Evolutionary conservation across 306 rosid genomes (phyloP).

Genomic region (Cicer yamashitae): DNA sequence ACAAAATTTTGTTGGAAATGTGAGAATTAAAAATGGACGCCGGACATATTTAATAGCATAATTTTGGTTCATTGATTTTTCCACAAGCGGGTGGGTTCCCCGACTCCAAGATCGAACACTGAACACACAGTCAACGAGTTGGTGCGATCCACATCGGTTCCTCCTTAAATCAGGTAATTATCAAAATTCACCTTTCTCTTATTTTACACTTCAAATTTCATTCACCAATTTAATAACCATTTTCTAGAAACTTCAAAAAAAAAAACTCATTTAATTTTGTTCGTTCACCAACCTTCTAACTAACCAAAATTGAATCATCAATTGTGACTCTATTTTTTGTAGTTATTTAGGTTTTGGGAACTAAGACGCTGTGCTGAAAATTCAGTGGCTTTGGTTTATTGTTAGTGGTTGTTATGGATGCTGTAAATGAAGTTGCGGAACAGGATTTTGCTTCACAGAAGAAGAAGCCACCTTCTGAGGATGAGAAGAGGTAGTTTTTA

Average conservation of each 20-base stretch:
- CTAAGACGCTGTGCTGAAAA: constrained; percentile 1
- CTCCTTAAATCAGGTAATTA: neutral
- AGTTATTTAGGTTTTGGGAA: constrained; percentile 20
- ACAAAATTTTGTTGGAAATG: too few species aligned
- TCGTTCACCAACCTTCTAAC: constrained; percentile 20
- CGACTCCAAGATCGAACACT: neutral
- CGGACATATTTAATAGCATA: too few species aligned
- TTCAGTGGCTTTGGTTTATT: constrained; percentile 26
- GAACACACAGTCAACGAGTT: neutral
- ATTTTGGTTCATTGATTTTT: neutral
- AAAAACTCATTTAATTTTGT: neutral
- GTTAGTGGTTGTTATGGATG: constrained; percentile 58
- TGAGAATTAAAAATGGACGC: too few species aligned
- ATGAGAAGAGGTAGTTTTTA: constrained; percentile 69
- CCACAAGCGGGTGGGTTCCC: neutral
- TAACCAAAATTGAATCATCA: constrained; percentile 3
- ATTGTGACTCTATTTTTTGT: constrained; percentile 21
- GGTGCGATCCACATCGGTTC: neutral
- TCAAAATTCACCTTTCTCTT: neutral
- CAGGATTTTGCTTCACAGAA: constrained; percentile 59
- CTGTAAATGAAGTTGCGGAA: constrained; percentile 45
- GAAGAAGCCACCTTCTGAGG: constrained; percentile 77
- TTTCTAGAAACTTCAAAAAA: constrained; percentile 2
- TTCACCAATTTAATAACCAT: neutral
- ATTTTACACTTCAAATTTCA: neutral